These are phyloP conservation scores for Talaromyces sp. DNA, from an alignment of 2,329 filamentous ascomycete species.

Conservation along the genomic window DNA sequence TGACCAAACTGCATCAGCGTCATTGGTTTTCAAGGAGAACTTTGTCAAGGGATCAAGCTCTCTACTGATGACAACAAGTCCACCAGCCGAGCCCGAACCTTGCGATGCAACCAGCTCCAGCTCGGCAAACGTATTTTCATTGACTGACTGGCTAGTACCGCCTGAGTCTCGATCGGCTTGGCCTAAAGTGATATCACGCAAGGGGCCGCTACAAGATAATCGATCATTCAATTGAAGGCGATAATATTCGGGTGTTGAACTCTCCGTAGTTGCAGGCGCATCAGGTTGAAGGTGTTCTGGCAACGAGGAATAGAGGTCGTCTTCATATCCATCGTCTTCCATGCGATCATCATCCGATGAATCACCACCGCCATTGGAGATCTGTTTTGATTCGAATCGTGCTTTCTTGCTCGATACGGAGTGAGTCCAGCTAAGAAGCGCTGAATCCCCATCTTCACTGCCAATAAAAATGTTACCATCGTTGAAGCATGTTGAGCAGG, in stretches of 20 bases:
- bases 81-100: conserved; percentile 62
- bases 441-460: conserved; percentile 79
- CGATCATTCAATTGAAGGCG: conserved; percentile 76
- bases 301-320: conserved; percentile 51
- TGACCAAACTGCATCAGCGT: conserved; percentile 79
- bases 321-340: conserved; percentile 62
- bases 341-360: conserved; percentile 62
- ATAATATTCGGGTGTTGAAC: conserved; percentile 56
- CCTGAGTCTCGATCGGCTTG: conserved; percentile 50
- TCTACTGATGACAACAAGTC: conserved; percentile 75
- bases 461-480: conserved; percentile 78
- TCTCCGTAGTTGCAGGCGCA: conserved; percentile 22
- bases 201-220: conserved; percentile 76
- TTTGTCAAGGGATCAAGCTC: conserved; percentile 74
- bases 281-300: conserved; percentile 24
- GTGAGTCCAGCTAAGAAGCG: conserved; percentile 77
- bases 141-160: conserved; percentile 48
- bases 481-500: conserved; percentile 70
- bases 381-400: conserved; percentile 60
- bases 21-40: conserved; percentile 70
- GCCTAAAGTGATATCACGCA: conserved; percentile 74
- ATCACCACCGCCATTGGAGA: conserved; percentile 52
- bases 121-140: conserved; percentile 35
- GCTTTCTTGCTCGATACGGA: conserved; percentile 64
- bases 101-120: conserved; percentile 59